Conservation (phyloP, 805 yeast species). For the Cyberlindnera maritima region DNA sequence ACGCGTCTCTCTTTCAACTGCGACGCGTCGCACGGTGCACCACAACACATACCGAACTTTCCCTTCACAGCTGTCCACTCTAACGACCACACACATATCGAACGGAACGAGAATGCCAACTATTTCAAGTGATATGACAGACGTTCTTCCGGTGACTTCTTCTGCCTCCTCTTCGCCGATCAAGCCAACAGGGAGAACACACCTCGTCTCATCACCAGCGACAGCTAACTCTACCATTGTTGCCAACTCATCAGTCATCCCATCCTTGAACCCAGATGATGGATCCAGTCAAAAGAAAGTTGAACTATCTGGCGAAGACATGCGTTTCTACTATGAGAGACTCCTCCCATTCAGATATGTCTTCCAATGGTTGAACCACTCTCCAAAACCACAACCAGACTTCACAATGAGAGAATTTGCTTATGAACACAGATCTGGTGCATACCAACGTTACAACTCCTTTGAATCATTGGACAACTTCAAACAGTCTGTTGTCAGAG, state of each 20-base stretch:
- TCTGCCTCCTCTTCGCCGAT: conserved; percentile 27
- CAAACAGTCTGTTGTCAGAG: conserved; percentile 66
- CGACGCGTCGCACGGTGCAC: conserved; percentile 3
- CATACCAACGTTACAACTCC: conserved; percentile 87
- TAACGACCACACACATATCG: not conserved
- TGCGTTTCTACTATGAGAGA: conserved; percentile 67
- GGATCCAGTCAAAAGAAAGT: conserved; percentile 3
- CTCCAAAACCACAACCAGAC: conserved; percentile 69
- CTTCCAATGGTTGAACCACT: conserved; percentile 89
- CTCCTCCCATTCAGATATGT: conserved; percentile 74
- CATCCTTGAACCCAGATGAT: not conserved
- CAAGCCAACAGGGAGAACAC: conserved; percentile 20
- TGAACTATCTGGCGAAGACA: conserved; percentile 46
- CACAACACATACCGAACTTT: too few relatives aligned
- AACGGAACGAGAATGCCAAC: conserved; percentile 21
- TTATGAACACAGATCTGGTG: conserved; percentile 82
- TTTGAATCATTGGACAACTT: conserved; percentile 66
- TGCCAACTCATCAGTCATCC: not conserved
- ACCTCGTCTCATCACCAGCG: conserved; percentile 21
- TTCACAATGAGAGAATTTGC: conserved; percentile 93
- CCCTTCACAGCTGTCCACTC: too few relatives aligned
- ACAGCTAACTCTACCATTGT: conserved; percentile 3
- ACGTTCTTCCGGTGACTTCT: conserved; percentile 14
- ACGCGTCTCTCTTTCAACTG: not conserved
- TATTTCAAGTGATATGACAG: conserved; percentile 13